Base-by-base conservation (phyloP, 2,329 filamentous ascomycete genomes). In the Chaetomiaceae sp. region DNA sequence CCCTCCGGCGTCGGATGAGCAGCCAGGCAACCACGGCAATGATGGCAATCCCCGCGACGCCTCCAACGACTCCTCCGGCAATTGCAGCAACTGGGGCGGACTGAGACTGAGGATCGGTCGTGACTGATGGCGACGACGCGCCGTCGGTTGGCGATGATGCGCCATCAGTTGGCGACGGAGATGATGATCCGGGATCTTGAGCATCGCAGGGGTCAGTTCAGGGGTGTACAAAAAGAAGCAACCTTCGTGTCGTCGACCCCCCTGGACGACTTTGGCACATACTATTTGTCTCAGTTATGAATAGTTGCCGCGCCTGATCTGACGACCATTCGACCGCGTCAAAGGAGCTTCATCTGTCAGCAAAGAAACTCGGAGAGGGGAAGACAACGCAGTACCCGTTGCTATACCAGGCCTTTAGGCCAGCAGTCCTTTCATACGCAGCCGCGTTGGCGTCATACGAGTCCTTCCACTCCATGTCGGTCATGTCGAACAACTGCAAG, bases 401-500 rank as follows among this genome's bases (percentile, higher is more conserved):
- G 9, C 5, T 46, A 36, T 62, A 62, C 56, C 48, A 59, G 3
- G n/a, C 42, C 46, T 56, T 46, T 34, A 61, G 45, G 18, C 23
- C 34, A 1, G 37, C 41, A 1, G 50, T 25, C 9, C 48, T 44
- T 36, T 56, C 48, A 25, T 61, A 61, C n/a, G 41, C 45, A 1
- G 40, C 42, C 1, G 49, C 53, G 9, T 48, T 47, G n/a, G 56
- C 42, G 21, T 61, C 48, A 11, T 56, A 61, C 13, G 45, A 45
- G 30, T 51, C 30, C 13, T 49, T 57, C 59, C 59, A 61, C 21
- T 42, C 29, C 51, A 54, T 6, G 6, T 34, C 40, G 7, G 51
- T 48, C 58, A 61, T 60, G 34, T 61, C 59, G 25, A 61, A 61
- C 13, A 60, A 14, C 5, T 46, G n/a, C 30, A 61, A 29, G 0